Conservation (phyloP, 345 rosid genomes). For the Eucalyptus microcorys region DNA sequence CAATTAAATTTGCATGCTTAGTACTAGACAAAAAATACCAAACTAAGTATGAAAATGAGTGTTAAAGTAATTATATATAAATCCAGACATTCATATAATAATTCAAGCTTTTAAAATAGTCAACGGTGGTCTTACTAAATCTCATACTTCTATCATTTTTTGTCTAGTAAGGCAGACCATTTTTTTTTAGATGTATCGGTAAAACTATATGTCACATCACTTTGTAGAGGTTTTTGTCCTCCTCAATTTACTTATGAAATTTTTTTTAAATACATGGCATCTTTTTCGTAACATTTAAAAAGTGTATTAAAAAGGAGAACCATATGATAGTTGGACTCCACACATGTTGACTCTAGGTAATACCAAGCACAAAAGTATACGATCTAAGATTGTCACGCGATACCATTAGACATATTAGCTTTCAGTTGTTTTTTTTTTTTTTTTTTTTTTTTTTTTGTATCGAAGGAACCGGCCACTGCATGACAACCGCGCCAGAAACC, state of each 20-base stretch:
- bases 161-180: neutral
- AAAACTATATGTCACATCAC: neutral
- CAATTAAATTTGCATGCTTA: too few relatives aligned
- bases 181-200: neutral
- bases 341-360: too few relatives aligned
- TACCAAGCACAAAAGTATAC: too few relatives aligned
- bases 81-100: too few relatives aligned
- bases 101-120: too few relatives aligned
- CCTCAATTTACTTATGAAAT: neutral
- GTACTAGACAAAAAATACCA: too few relatives aligned
- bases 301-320: neutral
- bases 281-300: neutral
- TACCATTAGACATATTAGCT: neutral
- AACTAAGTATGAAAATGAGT: fast-evolving
- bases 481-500: too few relatives aligned
- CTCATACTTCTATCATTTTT: too few relatives aligned
- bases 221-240: neutral
- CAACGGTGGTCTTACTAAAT: fast-evolving
- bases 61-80: too few relatives aligned
- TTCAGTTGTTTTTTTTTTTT: too few relatives aligned
- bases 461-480: too few relatives aligned
- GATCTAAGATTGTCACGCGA: neutral
- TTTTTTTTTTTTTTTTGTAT: too few relatives aligned
- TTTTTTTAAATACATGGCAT: fast-evolving
- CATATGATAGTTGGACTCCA: neutral